Evolutionary conservation across 495 filamentous ascomycete species (phyloP).

Genomic region (Clohesyomyces aquaticus): DNA sequence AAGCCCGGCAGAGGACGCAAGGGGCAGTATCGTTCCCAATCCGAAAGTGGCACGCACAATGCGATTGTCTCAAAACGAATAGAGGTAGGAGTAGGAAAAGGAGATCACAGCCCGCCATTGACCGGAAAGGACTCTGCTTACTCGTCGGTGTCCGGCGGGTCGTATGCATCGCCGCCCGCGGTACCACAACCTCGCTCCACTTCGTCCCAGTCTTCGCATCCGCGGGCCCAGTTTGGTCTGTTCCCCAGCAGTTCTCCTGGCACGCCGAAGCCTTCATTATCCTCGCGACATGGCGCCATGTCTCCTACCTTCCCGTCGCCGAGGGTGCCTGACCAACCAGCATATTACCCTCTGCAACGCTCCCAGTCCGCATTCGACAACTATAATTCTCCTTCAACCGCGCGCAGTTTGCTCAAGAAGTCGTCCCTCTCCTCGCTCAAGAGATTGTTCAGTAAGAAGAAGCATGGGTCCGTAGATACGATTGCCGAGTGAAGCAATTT

Average conservation of each 20-base stretch:
- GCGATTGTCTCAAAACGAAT: constrained; percentile 6
- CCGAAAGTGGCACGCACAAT: constrained; percentile 15
- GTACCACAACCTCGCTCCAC: constrained; percentile 24
- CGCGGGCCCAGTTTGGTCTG: constrained; percentile 33
- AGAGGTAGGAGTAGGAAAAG: constrained; percentile 8
- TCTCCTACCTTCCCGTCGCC: constrained; percentile 24
- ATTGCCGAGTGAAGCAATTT: constrained; percentile 26
- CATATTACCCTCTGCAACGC: constrained; percentile 13
- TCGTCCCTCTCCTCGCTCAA: constrained; percentile 31
- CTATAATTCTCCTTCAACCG: constrained; percentile 14
- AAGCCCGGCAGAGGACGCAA: neutral
- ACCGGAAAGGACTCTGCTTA: constrained; percentile 41
- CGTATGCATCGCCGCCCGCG: constrained; percentile 36
- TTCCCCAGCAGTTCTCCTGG: constrained; percentile 38
- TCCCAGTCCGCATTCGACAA: constrained; percentile 30
- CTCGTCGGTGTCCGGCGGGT: constrained; percentile 38
- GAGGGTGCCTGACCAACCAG: constrained; percentile 9
- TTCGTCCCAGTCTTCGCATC: constrained; percentile 27
- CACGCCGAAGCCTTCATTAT: constrained; percentile 32
- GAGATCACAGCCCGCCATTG: constrained; percentile 32
- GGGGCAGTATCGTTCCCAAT: neutral
- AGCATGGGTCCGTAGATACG: constrained; percentile 28
- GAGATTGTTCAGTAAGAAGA: constrained; percentile 36
- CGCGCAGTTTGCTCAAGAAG: constrained; percentile 33
- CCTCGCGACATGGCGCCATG: constrained; percentile 28